Percentiles rank a stretch among this genome's conserved stretches.
Evolutionary conservation across 495 filamentous ascomycete species (phyloP).

Genomic region (Xylaria bambusicola): DNA sequence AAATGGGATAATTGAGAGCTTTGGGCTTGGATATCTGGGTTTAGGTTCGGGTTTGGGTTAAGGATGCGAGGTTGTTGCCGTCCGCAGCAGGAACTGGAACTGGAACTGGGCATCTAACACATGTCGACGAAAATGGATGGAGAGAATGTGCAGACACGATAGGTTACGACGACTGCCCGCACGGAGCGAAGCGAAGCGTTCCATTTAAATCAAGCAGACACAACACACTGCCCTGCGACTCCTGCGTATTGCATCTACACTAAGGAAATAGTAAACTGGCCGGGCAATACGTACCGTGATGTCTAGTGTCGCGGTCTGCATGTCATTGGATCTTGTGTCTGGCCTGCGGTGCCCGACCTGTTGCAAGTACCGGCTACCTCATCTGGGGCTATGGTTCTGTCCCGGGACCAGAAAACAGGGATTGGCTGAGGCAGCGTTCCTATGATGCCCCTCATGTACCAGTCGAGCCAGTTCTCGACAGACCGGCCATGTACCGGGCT

Average conservation of each 20-base stretch:
- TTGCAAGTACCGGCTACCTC: constrained; percentile 4
- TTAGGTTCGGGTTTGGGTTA: neutral
- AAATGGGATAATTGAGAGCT: no score
- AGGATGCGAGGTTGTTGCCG: no score
- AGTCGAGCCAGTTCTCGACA: constrained; percentile 9
- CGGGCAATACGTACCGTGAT: neutral
- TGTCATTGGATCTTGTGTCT: constrained; percentile 11
- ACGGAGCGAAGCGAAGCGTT: constrained; percentile 4
- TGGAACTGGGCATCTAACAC: no score
- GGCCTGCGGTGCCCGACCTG: neutral
- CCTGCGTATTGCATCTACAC: neutral
- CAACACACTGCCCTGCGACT: constrained; percentile 5
- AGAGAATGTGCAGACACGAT: neutral
- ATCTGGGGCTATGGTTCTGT: neutral
- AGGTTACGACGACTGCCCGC: neutral
- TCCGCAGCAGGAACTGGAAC: no score
- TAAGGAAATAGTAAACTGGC: neutral
- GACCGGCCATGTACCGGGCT: neutral
- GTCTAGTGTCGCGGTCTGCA: neutral
- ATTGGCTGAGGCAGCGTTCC: neutral
- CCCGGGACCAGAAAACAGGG: neutral
- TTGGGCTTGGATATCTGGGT: no score
- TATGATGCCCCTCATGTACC: constrained; percentile 9
- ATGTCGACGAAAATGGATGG: no score
- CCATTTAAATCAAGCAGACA: constrained; percentile 11